Percentiles rank a stretch among this genome's conserved stretches.
Evolutionary conservation across 139 green algal species (phyloP).

Genomic region (Dunaliella sp.): DNA sequence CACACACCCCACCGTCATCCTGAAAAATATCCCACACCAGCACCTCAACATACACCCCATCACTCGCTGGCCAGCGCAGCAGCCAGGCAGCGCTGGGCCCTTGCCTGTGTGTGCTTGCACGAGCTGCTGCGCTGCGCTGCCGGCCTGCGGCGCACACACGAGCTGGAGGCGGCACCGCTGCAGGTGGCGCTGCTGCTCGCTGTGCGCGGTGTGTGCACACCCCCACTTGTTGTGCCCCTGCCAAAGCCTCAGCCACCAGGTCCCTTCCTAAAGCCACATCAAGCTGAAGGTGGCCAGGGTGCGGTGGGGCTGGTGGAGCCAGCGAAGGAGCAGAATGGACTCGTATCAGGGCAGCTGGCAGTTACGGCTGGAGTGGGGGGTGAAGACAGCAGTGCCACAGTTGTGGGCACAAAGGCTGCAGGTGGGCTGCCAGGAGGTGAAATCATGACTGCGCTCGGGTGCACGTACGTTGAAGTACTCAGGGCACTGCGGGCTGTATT

Average conservation of each 20-base stretch:
- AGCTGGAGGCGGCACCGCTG: background rate
- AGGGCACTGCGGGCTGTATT: background rate
- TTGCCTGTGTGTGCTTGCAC: background rate
- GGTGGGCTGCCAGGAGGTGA: no score
- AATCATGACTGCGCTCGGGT: background rate
- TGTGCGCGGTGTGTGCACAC: background rate
- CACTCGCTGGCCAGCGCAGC: no score
- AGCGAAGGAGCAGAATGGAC: background rate
- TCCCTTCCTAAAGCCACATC: no score
- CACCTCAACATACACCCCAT: background rate
- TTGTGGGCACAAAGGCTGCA: no score
- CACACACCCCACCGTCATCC: background rate
- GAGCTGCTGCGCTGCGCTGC: background rate
- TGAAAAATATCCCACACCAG: background rate
- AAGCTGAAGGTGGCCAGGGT: background rate
- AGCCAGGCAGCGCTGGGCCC: background rate
- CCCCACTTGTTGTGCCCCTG: background rate
- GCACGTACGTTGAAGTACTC: background rate
- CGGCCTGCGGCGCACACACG: background rate
- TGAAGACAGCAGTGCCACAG: no score
- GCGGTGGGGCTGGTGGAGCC: background rate
- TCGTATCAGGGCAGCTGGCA: background rate
- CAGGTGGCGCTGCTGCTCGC: background rate
- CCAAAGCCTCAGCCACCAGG: no score
- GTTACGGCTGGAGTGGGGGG: no score